Base-by-base conservation (phyloP, 2,329 filamentous ascomycete species). In the Diaporthe nobilis region DNA sequence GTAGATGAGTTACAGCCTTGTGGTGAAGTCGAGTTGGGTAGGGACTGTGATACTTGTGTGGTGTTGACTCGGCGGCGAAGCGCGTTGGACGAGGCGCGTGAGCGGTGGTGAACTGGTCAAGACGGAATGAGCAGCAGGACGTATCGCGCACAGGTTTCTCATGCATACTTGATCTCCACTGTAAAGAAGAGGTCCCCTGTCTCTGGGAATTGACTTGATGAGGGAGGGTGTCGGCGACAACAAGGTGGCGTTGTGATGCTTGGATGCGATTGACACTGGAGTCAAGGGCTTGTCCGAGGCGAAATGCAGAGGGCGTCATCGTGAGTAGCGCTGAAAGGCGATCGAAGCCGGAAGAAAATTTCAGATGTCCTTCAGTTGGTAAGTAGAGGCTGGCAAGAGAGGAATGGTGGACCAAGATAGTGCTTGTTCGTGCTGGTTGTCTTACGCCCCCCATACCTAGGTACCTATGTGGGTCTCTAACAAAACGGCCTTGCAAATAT, bases 141-240 rank as follows among this genome's bases (percentile, higher is more conserved):
- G 1, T 9, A 12, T 31, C 20, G 8, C 4, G 8, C 15, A 8
- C 15, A 47, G 17, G 13, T 9, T 9, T 10, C 39, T 44, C n/a
- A 2, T 7, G 15, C 9, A 8, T 20, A 47, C 0, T 12, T 22
- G 6, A 44, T 13, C 17, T 5, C 0, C 1, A 6, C 9, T 63
- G 39, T 3, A 25, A 0, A 31, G 9, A 5, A 2, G 7, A 20
- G 7, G 2, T 20, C 4, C 3, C 15, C 12, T 28, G 12, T 17
- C 5, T 61, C 9, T 28, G 2, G 12, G 3, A 6, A 28, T 44
- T 10, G 22, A 9, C 13, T 44, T 61, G 22, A 44, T 0, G 13
- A 28, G 58, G 25, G 8, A 9, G 15, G 31, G 7, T 1, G 34
- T 31, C 8, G 7, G n/a, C 39, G 9, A 9, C 37, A 1, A 20